These are phyloP conservation scores for Haplographium delicatum DNA, from an alignment of 495 filamentous ascomycete genomes.

Conservation along the genomic window DNA sequence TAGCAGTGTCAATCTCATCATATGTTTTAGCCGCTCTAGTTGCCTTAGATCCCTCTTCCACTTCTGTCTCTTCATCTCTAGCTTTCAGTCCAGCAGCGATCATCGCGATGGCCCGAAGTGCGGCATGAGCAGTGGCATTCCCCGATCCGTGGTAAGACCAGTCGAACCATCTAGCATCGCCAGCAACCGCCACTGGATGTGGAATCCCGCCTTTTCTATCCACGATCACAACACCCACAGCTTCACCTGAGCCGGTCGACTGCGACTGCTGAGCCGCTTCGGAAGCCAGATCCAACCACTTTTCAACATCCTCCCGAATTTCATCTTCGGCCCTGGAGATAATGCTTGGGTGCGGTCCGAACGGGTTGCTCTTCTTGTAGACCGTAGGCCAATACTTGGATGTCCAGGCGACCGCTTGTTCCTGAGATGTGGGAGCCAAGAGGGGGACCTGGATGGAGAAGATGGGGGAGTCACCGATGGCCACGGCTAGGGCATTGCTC, in stretches of 20 bases:
- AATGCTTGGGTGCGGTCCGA: slow-evolving; percentile 64
- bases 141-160: slow-evolving; percentile 36
- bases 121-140: slow-evolving; percentile 75
- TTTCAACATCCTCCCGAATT: slow-evolving; percentile 46
- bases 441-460: slow-evolving; percentile 60
- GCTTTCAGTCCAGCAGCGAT: slow-evolving; percentile 60
- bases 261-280: slow-evolving; percentile 53
- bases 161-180: slow-evolving; percentile 63
- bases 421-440: slow-evolving; percentile 64
- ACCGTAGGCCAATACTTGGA: slow-evolving; percentile 78
- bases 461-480: slow-evolving; percentile 39
- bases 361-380: slow-evolving; percentile 77
- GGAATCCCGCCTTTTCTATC: slow-evolving; percentile 46
- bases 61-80: too few species aligned
- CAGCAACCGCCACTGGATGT: slow-evolving; percentile 58
- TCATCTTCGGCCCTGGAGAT: slow-evolving; percentile 50
- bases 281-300: slow-evolving; percentile 67
- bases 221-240: slow-evolving; percentile 78
- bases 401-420: slow-evolving; percentile 74
- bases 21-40: too few species aligned
- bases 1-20: too few species aligned
- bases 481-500: slow-evolving; percentile 30
- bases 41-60: too few species aligned
- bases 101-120: slow-evolving; percentile 83
- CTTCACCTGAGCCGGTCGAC: slow-evolving; percentile 54